Conservation (phyloP, 202 grass and related monocot genomes). For the Dendrocalamus latiflorus region DNA sequence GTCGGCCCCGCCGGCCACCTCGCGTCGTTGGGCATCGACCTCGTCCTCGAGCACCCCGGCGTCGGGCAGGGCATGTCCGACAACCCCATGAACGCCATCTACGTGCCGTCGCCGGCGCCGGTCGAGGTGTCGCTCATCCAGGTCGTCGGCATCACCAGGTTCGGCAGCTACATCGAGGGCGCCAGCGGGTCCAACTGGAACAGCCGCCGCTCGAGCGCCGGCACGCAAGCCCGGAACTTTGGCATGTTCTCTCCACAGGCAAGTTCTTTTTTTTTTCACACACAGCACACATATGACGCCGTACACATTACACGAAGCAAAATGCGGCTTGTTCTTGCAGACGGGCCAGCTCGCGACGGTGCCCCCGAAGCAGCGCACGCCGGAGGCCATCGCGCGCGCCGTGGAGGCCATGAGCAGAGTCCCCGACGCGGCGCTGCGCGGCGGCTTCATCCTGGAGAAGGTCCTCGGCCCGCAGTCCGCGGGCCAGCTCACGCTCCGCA, state of each 20-base stretch:
- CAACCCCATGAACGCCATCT: constrained; percentile 85
- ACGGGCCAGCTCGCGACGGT: constrained; percentile 47
- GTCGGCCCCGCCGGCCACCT: constrained; percentile 70
- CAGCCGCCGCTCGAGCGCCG: background rate
- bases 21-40: constrained; percentile 47
- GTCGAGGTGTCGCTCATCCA: constrained; percentile 84
- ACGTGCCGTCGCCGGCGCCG: constrained; percentile 67
- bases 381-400: constrained; percentile 46
- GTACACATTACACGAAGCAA: background rate
- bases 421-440: constrained; percentile 46
- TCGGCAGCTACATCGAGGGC: constrained; percentile 86
- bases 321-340: background rate
- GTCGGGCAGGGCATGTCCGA: constrained; percentile 83
- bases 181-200: constrained; percentile 77
- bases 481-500: constrained; percentile 51
- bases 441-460: constrained; percentile 95
- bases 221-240: constrained; percentile 15
- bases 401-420: constrained; percentile 38
- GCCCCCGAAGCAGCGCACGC: constrained; percentile 35
- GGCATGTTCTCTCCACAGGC: constrained; percentile 73
- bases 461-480: constrained; percentile 62
- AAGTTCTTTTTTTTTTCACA: background rate
- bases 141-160: constrained; percentile 78
- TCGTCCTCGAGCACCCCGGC: constrained; percentile 51
- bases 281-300: background rate